Percentiles rank a stretch among this genome's conserved stretches.
Conservation (phyloP, 2,329 filamentous ascomycete species). For the Nothophaeocryptopus gaeumannii region DNA sequence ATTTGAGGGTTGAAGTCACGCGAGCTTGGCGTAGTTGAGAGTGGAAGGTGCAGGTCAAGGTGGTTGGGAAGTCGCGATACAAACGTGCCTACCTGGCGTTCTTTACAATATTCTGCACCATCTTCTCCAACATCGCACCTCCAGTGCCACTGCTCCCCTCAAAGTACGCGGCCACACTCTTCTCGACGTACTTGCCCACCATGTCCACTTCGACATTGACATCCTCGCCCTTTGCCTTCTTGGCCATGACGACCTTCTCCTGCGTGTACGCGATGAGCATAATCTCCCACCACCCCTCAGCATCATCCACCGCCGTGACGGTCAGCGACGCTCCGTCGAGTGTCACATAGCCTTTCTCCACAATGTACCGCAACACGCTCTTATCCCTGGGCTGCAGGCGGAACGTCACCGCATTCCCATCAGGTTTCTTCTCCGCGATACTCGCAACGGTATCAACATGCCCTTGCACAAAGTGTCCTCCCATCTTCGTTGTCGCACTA, state of each 20-base stretch:
- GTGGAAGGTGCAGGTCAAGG: too few species aligned
- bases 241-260: slow-evolving; percentile 79
- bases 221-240: slow-evolving; percentile 73
- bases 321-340: slow-evolving; percentile 94
- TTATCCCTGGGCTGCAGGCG: slow-evolving; percentile 70
- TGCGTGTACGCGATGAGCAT: slow-evolving; percentile 98
- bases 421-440: slow-evolving; percentile 68
- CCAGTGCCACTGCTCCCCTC: slow-evolving; percentile 52
- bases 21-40: too few species aligned
- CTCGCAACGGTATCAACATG: slow-evolving; percentile 89
- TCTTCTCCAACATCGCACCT: slow-evolving; percentile 51
- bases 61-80: too few species aligned
- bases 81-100: slow-evolving; percentile 6
- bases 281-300: slow-evolving; percentile 84
- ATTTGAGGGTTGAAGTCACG: too few species aligned
- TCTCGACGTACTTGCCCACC: slow-evolving; percentile 80
- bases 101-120: slow-evolving; percentile 63
- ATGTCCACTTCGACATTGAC: slow-evolving; percentile 95
- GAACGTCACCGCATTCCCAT: slow-evolving; percentile 88
- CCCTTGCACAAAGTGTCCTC: slow-evolving; percentile 95
- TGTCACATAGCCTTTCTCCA: slow-evolving; percentile 94
- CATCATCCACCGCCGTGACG: slow-evolving; percentile 80
- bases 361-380: slow-evolving; percentile 76
- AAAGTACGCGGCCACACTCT: slow-evolving; percentile 81
- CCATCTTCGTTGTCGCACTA: slow-evolving; percentile 88